phyloP scores from a whole-genome alignment of 169 alveolate species.

The Besnoitia besnoiti region DNA sequence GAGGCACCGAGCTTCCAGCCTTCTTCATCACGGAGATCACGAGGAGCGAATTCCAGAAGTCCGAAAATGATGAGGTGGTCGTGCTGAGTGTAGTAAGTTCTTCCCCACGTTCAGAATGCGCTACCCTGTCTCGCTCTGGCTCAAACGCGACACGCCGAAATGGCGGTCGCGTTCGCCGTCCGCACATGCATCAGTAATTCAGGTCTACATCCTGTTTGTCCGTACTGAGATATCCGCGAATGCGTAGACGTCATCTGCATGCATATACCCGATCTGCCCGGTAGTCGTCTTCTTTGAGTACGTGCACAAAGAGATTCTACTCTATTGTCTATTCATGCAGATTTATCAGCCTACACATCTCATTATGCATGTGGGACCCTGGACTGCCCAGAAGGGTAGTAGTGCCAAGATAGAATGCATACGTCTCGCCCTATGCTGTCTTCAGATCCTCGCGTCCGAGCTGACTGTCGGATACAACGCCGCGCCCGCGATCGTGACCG shows the following conservation, averaged over 20 bases:
- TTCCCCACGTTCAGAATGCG: neutral
- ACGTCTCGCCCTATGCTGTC: neutral
- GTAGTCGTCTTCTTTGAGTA: too few species aligned
- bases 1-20: neutral
- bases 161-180: neutral
- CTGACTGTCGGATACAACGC: conserved; percentile 36
- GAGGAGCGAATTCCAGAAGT: neutral
- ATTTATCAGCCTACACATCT: neutral
- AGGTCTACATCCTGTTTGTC: too few species aligned
- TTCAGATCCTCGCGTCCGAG: conserved; percentile 53
- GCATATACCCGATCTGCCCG: too few species aligned
- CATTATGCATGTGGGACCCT: neutral
- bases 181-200: neutral
- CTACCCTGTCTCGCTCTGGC: neutral
- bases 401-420: too few species aligned
- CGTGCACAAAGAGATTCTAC: too few species aligned
- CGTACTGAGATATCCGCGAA: too few species aligned
- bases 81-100: conserved; percentile 43
- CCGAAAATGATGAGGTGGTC: conserved; percentile 40
- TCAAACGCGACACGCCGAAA: too few species aligned
- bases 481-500: conserved; percentile 9
- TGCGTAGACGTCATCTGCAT: neutral
- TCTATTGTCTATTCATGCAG: neutral
- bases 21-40: neutral
- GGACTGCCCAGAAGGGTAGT: too few species aligned